Evolutionary conservation across 495 filamentous ascomycete species (phyloP).

Genomic region (Talaromyces adpressus): DNA sequence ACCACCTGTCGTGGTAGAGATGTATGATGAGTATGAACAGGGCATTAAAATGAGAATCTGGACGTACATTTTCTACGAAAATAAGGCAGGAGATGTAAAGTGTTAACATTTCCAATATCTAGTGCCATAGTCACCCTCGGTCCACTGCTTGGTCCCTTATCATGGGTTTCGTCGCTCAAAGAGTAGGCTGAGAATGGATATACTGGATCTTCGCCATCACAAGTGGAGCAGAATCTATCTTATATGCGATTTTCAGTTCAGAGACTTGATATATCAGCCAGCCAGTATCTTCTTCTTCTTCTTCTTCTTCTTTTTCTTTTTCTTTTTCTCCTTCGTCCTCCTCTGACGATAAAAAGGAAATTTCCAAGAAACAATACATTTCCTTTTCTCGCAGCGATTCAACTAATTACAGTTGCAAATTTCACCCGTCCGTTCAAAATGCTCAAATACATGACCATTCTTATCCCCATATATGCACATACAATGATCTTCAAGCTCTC

Average conservation of each 20-base stretch:
- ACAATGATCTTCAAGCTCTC: conserved; percentile 29
- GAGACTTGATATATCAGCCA: conserved; percentile 44
- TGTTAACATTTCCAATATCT: conserved; percentile 17
- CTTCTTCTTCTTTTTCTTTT: not conserved
- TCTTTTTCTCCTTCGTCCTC: not conserved
- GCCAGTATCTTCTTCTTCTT: no score
- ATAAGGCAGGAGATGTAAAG: conserved; percentile 21
- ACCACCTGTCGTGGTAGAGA: conserved; percentile 39
- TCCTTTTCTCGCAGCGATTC: conserved; percentile 40
- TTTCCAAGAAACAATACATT: conserved; percentile 27
- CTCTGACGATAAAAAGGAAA: not conserved
- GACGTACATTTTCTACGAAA: conserved; percentile 27
- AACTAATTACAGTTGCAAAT: conserved; percentile 20
- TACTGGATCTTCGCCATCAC: conserved; percentile 28
- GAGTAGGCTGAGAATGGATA: conserved; percentile 12
- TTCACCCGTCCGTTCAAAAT: conserved; percentile 27
- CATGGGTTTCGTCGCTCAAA: conserved; percentile 15
- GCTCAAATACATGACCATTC: conserved; percentile 17
- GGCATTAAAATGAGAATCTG: conserved; percentile 41
- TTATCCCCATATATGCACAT: conserved; percentile 29
- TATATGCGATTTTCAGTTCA: conserved; percentile 47
- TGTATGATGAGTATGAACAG: conserved; percentile 31
- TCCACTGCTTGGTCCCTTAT: conserved; percentile 20
- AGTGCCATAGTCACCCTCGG: conserved; percentile 24
- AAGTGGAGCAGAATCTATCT: conserved; percentile 44